phyloP scores from a whole-genome alignment of 768 basidiomycete species.

The Tubosaeta sp. region DNA sequence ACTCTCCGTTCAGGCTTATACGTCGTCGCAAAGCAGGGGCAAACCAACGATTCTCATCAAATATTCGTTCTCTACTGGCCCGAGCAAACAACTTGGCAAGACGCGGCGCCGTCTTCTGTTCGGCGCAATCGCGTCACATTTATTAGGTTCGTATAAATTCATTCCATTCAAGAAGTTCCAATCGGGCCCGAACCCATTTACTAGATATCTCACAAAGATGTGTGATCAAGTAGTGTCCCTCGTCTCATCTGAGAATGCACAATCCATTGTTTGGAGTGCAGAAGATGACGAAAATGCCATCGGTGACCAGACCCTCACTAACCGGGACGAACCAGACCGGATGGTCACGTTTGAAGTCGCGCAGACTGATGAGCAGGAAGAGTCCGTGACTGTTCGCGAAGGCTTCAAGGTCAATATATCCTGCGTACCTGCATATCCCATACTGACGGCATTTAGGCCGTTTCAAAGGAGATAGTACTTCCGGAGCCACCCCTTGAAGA shows the following conservation, averaged over 20 bases:
- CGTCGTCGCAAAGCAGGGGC: slow-evolving; percentile 6
- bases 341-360: slow-evolving; percentile 51
- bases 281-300: slow-evolving; percentile 26
- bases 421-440: neutral
- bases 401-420: slow-evolving; percentile 43
- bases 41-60: slow-evolving; percentile 9
- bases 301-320: slow-evolving; percentile 20
- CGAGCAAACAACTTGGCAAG: slow-evolving; percentile 55
- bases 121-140: slow-evolving; percentile 54
- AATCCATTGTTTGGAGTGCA: slow-evolving; percentile 42
- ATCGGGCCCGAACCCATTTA: fast-evolving
- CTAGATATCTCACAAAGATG: slow-evolving; percentile 57
- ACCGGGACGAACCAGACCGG: slow-evolving; percentile 42
- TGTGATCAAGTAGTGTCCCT: slow-evolving; percentile 44
- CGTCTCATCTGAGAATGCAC: slow-evolving; percentile 32
- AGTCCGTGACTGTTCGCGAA: slow-evolving; percentile 37
- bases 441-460: slow-evolving; percentile 5
- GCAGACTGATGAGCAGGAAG: slow-evolving; percentile 53
- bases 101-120: slow-evolving; percentile 41
- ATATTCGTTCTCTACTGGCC: slow-evolving; percentile 60
- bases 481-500: slow-evolving; percentile 7
- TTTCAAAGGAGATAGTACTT: slow-evolving; percentile 11
- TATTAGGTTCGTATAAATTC: slow-evolving; percentile 52
- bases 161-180: neutral
- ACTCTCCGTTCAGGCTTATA: slow-evolving; percentile 21